phyloP scores from a whole-genome alignment of 2,329 filamentous ascomycete species.

The Fusarium penzigii region DNA sequence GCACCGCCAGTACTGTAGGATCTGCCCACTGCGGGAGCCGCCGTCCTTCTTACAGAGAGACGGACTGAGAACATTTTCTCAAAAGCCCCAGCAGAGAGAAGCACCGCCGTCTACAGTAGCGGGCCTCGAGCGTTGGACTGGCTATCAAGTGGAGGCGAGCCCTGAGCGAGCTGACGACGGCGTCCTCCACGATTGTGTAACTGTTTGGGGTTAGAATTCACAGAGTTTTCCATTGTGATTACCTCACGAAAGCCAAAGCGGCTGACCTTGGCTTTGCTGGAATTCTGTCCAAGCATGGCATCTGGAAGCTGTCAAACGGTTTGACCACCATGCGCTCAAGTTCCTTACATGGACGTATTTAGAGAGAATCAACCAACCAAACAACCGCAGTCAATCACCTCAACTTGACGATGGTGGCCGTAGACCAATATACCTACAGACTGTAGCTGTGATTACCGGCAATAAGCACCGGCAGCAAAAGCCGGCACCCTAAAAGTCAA shows the following conservation, averaged over 20 bases:
- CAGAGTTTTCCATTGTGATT: not conserved
- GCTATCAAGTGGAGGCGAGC: constrained; percentile 15
- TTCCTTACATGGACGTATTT: no score
- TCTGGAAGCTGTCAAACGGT: no score
- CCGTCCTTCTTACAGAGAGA: constrained; percentile 5
- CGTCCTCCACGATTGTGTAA: constrained; percentile 10
- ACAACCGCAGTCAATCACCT: no score
- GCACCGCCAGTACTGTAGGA: constrained; percentile 22
- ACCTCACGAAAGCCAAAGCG: no score
- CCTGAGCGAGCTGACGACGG: constrained; percentile 16
- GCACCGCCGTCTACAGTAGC: not conserved
- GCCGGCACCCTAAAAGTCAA: constrained; percentile 26
- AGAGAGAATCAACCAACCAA: no score
- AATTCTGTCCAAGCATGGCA: no score
- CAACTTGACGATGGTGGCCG: no score
- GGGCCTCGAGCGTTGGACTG: constrained; percentile 2
- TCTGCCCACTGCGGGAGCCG: constrained; percentile 22
- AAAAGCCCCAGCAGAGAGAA: no score
- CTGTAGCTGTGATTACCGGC: constrained; percentile 18
- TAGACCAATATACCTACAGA: not conserved
- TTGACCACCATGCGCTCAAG: no score
- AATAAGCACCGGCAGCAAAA: constrained; percentile 25
- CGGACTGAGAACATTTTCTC: no score
- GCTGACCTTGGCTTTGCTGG: no score
- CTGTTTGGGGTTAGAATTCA: constrained; percentile 8